phyloP scores from a whole-genome alignment of 805 yeast species.

The Spathaspora sp. region DNA sequence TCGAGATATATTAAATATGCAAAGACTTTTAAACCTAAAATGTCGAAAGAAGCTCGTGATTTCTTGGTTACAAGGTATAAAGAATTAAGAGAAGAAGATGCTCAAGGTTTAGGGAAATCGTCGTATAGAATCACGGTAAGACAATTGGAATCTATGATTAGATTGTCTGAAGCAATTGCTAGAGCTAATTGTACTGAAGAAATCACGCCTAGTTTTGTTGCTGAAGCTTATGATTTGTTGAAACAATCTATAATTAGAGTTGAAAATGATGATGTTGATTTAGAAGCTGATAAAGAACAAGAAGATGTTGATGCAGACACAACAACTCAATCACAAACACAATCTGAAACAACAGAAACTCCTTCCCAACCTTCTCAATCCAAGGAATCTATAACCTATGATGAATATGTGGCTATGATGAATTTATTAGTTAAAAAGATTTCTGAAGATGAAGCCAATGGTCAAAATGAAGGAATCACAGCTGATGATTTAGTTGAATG shows the following conservation, averaged over 20 bases:
- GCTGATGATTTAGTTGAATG: slow-evolving; percentile 71
- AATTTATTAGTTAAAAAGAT: slow-evolving; percentile 67
- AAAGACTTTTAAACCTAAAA: slow-evolving; percentile 83
- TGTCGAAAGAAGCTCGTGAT: slow-evolving; percentile 78
- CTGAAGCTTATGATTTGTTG: slow-evolving; percentile 87
- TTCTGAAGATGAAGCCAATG: slow-evolving; percentile 50
- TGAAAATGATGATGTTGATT: slow-evolving; percentile 87
- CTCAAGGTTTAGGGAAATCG: slow-evolving; percentile 80
- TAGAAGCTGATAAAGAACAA: slow-evolving; percentile 59
- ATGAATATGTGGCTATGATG: slow-evolving; percentile 82
- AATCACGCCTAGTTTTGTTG: slow-evolving; percentile 78
- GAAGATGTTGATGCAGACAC: slow-evolving; percentile 13
- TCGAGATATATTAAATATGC: slow-evolving; percentile 89
- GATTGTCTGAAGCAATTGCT: slow-evolving; percentile 94
- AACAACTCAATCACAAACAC: slow-evolving; percentile 11
- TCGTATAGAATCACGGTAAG: slow-evolving; percentile 95
- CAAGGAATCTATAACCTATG: slow-evolving; percentile 63
- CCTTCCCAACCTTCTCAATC: slow-evolving; percentile 6
- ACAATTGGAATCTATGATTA: slow-evolving; percentile 90
- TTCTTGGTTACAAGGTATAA: slow-evolving; percentile 75
- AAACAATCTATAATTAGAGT: slow-evolving; percentile 91
- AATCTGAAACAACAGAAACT: slow-evolving; percentile 2
- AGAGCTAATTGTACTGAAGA: slow-evolving; percentile 93
- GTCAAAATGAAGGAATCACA: slow-evolving; percentile 57
- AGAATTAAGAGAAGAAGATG: slow-evolving; percentile 83